Base-by-base conservation (phyloP, 495 filamentous ascomycete genomes). In the Tuber brumale region DNA sequence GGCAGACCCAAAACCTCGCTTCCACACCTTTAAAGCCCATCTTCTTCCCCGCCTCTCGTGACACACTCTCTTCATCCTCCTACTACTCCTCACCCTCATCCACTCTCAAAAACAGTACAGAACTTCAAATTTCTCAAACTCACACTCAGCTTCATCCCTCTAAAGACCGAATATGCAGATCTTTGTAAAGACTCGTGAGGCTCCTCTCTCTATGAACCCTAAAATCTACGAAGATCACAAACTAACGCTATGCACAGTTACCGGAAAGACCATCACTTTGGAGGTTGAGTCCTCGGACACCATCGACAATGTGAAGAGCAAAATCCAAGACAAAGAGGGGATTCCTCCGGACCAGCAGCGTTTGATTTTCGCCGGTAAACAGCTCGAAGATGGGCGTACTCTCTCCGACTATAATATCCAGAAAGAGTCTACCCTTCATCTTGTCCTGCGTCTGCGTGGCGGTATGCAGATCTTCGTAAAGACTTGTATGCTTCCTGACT, bases 241-340 rank as follows among this genome's bases (percentile, higher is more conserved):
- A 45, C 61, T 80, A 44, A 76, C 46, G 6, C 70, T 95, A 83
- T 92, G 27, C 97, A 51, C 90, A 92, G 88, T 88, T 86, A 74
- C 92, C 90, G 87, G 92, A 69, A 79, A 79, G 76, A 79, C 77
- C 48, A 79, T 79, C 69, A 79, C 77, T 51, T 73, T 79, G 6
- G 77, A 98, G 92, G 95, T 98, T 39, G 95, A 98, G 88, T 97
- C 93, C 71, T 93, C 91, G 75, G 95, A 98, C 82, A 97, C 95
- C 76, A 97, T 98, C 88, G 95, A 98, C 88, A 98, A 97, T 83
- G 95, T 98, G 81, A 98, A 98, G 92, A 89, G 88, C 81, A 98
- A 98, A 91, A 98, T 98, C 72, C 95, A 98, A 86, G 95, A 98
- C 85, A 98, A 98, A 92, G 95, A 98, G 86, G 95, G 95, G 74